Base-by-base conservation (phyloP, 2,329 filamentous ascomycete species). In the Cercospora janseana region DNA sequence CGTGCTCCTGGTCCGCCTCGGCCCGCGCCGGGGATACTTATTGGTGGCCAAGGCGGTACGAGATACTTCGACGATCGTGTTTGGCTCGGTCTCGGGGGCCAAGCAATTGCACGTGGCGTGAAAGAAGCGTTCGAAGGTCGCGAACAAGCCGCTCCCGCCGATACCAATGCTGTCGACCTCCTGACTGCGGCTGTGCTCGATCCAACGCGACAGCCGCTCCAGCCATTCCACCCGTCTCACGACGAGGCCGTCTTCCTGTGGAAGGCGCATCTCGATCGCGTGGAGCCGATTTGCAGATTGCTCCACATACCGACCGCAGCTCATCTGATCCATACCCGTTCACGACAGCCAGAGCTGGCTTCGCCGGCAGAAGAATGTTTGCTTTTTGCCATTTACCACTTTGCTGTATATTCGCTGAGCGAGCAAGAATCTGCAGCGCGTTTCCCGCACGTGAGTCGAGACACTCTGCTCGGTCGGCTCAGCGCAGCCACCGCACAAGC, bases 201-300 rank as follows among this genome's bases (percentile, higher is more conserved):
- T 26, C 52, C 53, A 7, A 18, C 35, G 6, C 48, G 42, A 8
- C 45, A 52, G 41, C 50, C 34, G 29, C 28, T 60, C 9, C 21
- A 44, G 2, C 45, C 52, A 74, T 6, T 84, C 80, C 10, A 70
- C 87, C 58, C 58, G 56, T 74, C 72, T 23, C 78, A 82, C 3
- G 68, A 70, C 0, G 79, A 54, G 21, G 58, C 58, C 84, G 67
- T 79, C 75, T 77, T 60, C 56, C 69, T 4, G 66, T 73, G 9
- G 66, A 85, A 81, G 49, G 75, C 81, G 4, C 88, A 81, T 64
- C 75, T 81, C 50, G 81, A 86, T 56, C 87, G 86, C 48, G 83
- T 88, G 8, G 83, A 88, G 58, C 82, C 85, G 0, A 67, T 88
- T 7, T 72, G 85, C 57, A 88, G 86, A 63, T 72, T 88, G n/a